Evolutionary conservation across 306 rosid genomes (phyloP), one percentile per base, ranked within the genome.

Genomic region (Senna siamea): DNA sequence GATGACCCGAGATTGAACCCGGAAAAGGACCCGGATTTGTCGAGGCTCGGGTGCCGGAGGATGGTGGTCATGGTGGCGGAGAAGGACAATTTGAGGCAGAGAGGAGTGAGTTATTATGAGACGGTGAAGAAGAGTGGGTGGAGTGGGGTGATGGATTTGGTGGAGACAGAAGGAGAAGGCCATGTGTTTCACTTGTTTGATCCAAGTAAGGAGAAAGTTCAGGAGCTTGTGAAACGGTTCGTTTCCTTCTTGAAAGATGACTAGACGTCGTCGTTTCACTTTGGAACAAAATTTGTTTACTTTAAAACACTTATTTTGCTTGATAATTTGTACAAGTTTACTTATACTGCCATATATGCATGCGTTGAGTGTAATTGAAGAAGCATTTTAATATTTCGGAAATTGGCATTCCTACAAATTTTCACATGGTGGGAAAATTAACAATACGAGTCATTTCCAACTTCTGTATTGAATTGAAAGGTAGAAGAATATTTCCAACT

Each of bases 101-200:
- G 87, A n/a, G 86, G 86, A 0, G 0, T 35, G 61, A 48, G 23
- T 14, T 85, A 85, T 23, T 34, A 28, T 2, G 86, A 85, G 28
- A 66, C 68, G 0, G 8, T 85, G 79, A 78, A 57, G 48, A 78
- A 70, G 13, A 74, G 83, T 47, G 84, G 85, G 28, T 86, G 93
- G 90, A 48, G 9, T 7, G 88, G 87, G 0, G 20, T 5, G 2
- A 79, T 79, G 46, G 85, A 85, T 7, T 13, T 81, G 5, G 66
- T 41, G 43, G 89, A 82, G 51, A 58, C 71, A 0, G 34, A 51
- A 15, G 89, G 74, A 0, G 92, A 80, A 61, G 70, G 9, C 0
- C 92, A 87, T 1, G 82, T 72, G 4, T 85, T 87, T 30, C 87
- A 69, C 58, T 37, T 85, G 67, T 48, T 60, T 2, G 35, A 66